A percentile compares a stretch with the other conserved stretches of the same genome.
These are phyloP conservation scores for Phalaenopsis equestris DNA, from an alignment of 106 monocot genomes.

Conservation along the genomic window DNA sequence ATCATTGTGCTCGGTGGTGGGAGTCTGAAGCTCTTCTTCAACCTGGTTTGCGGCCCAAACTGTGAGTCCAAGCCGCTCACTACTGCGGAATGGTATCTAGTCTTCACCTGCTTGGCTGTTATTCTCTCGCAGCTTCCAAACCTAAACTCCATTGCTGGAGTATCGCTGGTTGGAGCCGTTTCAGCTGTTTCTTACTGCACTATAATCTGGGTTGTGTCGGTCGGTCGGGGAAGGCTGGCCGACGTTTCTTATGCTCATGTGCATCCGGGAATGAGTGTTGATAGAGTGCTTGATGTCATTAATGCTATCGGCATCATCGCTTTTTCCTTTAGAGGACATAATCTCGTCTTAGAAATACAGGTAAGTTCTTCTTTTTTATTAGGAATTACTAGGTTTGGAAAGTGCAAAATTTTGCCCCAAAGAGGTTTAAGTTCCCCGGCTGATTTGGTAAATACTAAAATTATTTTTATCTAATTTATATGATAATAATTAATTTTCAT, in stretches of 20 bases:
- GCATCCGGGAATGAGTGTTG: constrained; percentile 14
- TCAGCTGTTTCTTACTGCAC: constrained; percentile 81
- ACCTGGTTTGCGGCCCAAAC: constrained; percentile 43
- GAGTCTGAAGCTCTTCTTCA: constrained; percentile 75
- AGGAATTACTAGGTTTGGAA: too few relatives aligned
- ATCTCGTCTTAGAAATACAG: constrained; percentile 88
- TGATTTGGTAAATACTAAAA: too few relatives aligned
- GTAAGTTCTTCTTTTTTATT: constrained; percentile 14
- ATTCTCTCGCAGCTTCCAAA: constrained; percentile 83
- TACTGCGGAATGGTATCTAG: constrained; percentile 79
- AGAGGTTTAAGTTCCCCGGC: too few relatives aligned
- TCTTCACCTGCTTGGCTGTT: constrained; percentile 65
- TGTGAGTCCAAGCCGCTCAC: constrained; percentile 50
- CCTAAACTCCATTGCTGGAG: constrained; percentile 89
- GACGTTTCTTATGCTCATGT: constrained; percentile 40
- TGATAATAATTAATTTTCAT: too few relatives aligned
- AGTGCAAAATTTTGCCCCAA: too few relatives aligned
- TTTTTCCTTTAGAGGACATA: constrained; percentile 90
- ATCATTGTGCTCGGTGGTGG: constrained; percentile 76
- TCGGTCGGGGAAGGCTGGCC: constrained; percentile 36
- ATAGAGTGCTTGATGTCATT: constrained; percentile 24
- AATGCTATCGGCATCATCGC: constrained; percentile 81
- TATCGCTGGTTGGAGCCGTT: constrained; percentile 64
- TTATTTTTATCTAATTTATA: too few relatives aligned
- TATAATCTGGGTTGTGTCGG: constrained; percentile 67